Percentiles rank a stretch among this genome's conserved stretches.
Conservation (phyloP, 257 asterid species). For the Mitragyna speciosa region DNA sequence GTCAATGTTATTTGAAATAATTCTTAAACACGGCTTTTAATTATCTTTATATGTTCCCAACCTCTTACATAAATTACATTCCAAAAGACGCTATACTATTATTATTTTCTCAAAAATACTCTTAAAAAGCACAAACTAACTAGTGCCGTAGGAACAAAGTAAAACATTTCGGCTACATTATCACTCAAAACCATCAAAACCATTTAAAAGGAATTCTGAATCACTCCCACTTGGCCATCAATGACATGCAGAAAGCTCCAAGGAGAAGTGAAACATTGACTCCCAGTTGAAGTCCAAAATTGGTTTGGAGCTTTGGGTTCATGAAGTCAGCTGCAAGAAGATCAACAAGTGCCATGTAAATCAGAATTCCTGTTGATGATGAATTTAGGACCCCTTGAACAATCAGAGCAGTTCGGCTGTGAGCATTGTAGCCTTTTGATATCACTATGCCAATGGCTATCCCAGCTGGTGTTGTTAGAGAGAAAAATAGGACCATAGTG, state of each 20-base stretch:
- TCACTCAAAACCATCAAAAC: background rate
- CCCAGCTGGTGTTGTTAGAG: constrained; percentile 32
- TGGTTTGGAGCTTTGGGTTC: constrained; percentile 24
- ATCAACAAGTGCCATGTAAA: constrained; percentile 35
- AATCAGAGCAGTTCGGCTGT: constrained; percentile 21
- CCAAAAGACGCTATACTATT: too few relatives aligned
- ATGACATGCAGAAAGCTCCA: constrained; percentile 28
- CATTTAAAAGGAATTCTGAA: background rate
- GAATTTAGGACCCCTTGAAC: constrained; percentile 29
- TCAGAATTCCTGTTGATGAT: constrained; percentile 32
- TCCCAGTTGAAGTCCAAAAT: constrained; percentile 16
- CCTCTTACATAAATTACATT: too few relatives aligned
- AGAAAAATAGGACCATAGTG: constrained; percentile 25
- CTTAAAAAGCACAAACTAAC: too few relatives aligned
- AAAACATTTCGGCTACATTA: background rate
- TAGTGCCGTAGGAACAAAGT: too few relatives aligned
- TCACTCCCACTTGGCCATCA: constrained; percentile 27
- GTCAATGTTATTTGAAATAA: too few relatives aligned
- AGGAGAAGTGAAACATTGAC: constrained; percentile 25
- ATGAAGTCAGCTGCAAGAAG: constrained; percentile 31
- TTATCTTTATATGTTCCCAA: too few relatives aligned
- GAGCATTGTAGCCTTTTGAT: constrained; percentile 17
- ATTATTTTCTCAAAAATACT: too few relatives aligned
- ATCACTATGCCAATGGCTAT: constrained; percentile 27
- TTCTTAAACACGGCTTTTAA: too few relatives aligned